These are phyloP conservation scores for Fusarium sp. DNA, from an alignment of 2,329 filamentous ascomycete species.

Conservation along the genomic window DNA sequence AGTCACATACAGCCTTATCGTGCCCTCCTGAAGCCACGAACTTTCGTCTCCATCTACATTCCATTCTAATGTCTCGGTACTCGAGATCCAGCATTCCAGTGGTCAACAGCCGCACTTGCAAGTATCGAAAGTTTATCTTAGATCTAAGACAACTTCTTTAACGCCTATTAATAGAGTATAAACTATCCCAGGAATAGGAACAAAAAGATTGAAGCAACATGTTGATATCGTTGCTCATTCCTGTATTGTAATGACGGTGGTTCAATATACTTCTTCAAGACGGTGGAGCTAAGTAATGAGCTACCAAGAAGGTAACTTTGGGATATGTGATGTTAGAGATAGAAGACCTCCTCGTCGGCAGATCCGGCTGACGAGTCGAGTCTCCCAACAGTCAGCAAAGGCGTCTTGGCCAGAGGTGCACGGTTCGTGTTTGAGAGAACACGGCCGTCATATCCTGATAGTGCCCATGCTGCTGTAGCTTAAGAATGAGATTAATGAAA, in stretches of 20 bases:
- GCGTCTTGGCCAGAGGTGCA: not conserved
- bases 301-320: not conserved
- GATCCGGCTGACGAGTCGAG: not conserved
- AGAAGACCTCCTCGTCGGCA: not conserved
- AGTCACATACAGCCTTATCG: conserved; percentile 8
- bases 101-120: conserved; percentile 9
- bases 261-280: not conserved
- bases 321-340: not conserved
- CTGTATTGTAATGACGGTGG: not conserved
- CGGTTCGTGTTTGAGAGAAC: not conserved
- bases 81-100: conserved; percentile 29
- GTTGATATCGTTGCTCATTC: not conserved
- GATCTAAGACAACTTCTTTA: not conserved
- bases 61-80: conserved; percentile 33
- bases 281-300: not conserved
- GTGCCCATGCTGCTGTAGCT: no score
- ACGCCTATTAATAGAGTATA: not conserved
- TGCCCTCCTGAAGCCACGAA: conserved; percentile 6
- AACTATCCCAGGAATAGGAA: not conserved
- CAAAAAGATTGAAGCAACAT: not conserved
- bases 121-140: not conserved
- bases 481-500: no score
- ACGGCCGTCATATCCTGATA: not conserved
- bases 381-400: not conserved
- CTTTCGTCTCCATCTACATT: conserved; percentile 27